phyloP scores from a whole-genome alignment of 2,329 filamentous ascomycete species.

The Drechslerella dactyloides region DNA sequence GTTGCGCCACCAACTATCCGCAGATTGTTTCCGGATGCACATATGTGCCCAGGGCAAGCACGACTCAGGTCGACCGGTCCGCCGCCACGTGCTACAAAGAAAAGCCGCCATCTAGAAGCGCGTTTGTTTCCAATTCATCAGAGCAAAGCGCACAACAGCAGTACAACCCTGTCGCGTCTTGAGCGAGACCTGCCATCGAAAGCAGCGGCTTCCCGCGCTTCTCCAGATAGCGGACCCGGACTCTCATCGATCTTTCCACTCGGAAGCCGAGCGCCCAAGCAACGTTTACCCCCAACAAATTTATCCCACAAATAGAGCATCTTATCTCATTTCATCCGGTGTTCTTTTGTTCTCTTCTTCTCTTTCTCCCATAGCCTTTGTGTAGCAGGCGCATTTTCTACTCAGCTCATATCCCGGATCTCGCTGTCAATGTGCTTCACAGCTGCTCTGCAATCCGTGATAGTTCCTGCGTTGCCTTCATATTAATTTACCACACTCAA shows the following conservation, averaged over 20 bases:
- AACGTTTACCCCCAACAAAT: slow-evolving; percentile 16
- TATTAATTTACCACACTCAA: slow-evolving; percentile 46
- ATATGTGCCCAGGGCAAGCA: slow-evolving; percentile 1
- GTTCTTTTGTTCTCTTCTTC: background rate
- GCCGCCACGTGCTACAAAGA: slow-evolving; percentile 48
- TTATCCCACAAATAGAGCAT: slow-evolving; percentile 43
- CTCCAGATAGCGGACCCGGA: slow-evolving; percentile 12
- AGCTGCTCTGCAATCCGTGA: background rate
- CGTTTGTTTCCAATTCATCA: slow-evolving; percentile 25
- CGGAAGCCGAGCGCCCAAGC: slow-evolving; percentile 14
- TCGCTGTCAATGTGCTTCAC: background rate
- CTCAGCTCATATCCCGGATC: background rate
- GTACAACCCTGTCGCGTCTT: slow-evolving; percentile 33
- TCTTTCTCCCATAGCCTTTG: background rate
- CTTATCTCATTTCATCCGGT: slow-evolving; percentile 11
- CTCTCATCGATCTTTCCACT: slow-evolving; percentile 14
- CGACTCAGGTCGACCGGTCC: slow-evolving; percentile 38
- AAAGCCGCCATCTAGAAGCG: slow-evolving; percentile 26
- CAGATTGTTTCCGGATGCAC: slow-evolving; percentile 1
- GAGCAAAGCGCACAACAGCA: slow-evolving; percentile 20
- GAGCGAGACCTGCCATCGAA: slow-evolving; percentile 38
- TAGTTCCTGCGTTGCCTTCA: slow-evolving; percentile 39
- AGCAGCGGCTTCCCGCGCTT: slow-evolving; percentile 42
- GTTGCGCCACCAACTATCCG: slow-evolving; percentile 36
- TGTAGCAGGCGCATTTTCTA: background rate